These are phyloP conservation scores for Cordyceps fumosorosea DNA, from an alignment of 2,329 filamentous ascomycete genomes.

Conservation along the genomic window DNA sequence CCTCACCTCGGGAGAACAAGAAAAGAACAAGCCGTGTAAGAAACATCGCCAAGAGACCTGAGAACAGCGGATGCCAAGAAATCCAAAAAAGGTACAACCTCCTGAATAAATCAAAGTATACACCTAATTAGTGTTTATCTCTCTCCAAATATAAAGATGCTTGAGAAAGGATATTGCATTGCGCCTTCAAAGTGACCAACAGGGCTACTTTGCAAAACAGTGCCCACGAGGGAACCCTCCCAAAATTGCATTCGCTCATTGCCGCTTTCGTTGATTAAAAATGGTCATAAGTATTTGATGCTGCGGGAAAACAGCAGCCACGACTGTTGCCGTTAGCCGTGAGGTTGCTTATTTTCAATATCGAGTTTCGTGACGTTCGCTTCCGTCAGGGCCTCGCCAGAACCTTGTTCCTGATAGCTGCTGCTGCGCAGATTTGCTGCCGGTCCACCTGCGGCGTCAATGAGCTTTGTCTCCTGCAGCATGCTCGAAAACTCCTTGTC, in stretches of 20 bases:
- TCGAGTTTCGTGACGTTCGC: constrained; percentile 46
- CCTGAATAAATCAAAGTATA: not conserved
- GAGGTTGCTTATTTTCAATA: constrained; percentile 23
- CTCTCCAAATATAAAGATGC: not conserved
- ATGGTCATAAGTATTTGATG: not conserved
- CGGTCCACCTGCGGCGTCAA: constrained; percentile 37
- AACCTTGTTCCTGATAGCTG: constrained; percentile 28
- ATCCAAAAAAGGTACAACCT: not conserved
- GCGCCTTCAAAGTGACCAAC: not conserved
- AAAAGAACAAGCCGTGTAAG: not conserved
- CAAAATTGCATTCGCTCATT: constrained; percentile 1
- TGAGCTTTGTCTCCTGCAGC: constrained; percentile 41
- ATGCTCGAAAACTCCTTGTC: constrained; percentile 36
- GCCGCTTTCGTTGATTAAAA: not conserved
- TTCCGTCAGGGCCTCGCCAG: constrained; percentile 43
- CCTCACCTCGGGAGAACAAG: not conserved
- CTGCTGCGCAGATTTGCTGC: constrained; percentile 26
- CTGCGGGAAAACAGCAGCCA: not conserved
- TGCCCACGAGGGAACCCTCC: not conserved
- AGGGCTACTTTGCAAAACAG: not conserved
- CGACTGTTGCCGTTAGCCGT: not conserved
- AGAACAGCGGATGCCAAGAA: not conserved
- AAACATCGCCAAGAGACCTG: not conserved
- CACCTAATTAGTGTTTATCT: not conserved
- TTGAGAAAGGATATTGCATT: not conserved